A percentile compares a stretch with the other conserved stretches of the same genome.
Evolutionary conservation across 2,329 filamentous ascomycete genomes (phyloP).

Genomic region (Hymenoscyphus occultus): DNA sequence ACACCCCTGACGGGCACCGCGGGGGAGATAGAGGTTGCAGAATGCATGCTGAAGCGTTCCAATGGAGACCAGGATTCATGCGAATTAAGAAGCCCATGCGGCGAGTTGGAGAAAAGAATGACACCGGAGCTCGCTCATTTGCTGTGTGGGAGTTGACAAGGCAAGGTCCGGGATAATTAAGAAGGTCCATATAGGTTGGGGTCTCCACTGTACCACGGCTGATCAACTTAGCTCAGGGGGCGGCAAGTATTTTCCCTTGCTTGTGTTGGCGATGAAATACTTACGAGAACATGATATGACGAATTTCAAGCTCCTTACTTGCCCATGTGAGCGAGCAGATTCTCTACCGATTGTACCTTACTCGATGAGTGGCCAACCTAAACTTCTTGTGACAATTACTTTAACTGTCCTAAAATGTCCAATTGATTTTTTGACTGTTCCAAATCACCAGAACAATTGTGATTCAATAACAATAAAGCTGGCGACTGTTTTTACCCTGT

Average conservation of each 20-base stretch:
- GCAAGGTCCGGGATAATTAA: constrained; percentile 2
- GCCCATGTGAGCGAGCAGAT: no score
- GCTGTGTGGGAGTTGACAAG: constrained; percentile 9
- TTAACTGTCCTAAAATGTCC: no score
- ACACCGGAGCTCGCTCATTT: background rate
- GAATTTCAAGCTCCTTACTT: no score
- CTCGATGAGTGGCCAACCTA: no score
- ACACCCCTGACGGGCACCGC: background rate
- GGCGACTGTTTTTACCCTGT: no score
- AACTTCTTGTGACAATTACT: no score
- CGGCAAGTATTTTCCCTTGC: background rate
- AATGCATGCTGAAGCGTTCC: background rate
- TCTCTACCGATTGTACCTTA: no score
- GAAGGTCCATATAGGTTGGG: background rate
- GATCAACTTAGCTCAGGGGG: constrained; percentile 3
- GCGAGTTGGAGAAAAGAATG: background rate
- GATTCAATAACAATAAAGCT: no score
- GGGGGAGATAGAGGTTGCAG: constrained; percentile 1
- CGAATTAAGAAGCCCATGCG: background rate
- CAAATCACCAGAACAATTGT: no score
- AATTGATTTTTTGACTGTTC: no score
- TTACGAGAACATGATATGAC: no score
- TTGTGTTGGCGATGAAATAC: background rate
- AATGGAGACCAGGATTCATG: background rate
- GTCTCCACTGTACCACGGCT: background rate